phyloP scores from a whole-genome alignment of 1,284 basidiomycete species.

The Trichosporon sp. region DNA sequence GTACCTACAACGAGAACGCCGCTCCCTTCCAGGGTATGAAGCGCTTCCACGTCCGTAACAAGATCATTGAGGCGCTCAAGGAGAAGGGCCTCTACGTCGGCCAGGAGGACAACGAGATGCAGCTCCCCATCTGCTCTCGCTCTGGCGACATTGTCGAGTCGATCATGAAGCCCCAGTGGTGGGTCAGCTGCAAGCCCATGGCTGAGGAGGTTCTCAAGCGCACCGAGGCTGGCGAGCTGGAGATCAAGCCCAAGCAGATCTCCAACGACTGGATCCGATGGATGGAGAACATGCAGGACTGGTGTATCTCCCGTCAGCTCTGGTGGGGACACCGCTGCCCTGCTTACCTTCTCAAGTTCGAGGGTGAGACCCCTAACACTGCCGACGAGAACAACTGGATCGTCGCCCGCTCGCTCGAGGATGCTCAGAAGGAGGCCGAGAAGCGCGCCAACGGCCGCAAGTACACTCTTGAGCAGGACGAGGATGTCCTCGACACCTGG shows the following conservation, averaged over 20 bases:
- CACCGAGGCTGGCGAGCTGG: constrained; percentile 75
- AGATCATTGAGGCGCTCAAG: constrained; percentile 78
- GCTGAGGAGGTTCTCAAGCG: constrained; percentile 89
- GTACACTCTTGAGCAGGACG: constrained; percentile 85
- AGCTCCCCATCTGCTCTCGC: constrained; percentile 84
- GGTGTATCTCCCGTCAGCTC: constrained; percentile 97
- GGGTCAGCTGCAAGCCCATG: constrained; percentile 89
- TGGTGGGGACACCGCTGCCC: constrained; percentile 99
- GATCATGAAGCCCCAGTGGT: constrained; percentile 98
- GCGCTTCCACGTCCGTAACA: constrained; percentile 86
- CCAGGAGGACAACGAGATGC: constrained; percentile 93
- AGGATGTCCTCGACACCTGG: constrained; percentile 98
- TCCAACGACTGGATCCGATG: constrained; percentile 96
- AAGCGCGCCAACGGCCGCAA: constrained; percentile 63
- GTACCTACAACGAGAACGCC: constrained; percentile 88
- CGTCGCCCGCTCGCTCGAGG: constrained; percentile 71
- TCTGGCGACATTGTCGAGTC: constrained; percentile 96
- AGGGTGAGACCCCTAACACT: constrained; percentile 65
- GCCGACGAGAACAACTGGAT: constrained; percentile 82
- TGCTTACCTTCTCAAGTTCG: constrained; percentile 85
- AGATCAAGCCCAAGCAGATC: constrained; percentile 75
- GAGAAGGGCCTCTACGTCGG: constrained; percentile 82
- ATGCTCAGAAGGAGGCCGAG: constrained; percentile 74
- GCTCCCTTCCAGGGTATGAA: constrained; percentile 90
- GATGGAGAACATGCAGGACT: constrained; percentile 95